A percentile compares a stretch with the other conserved stretches of the same genome.
Conservation (phyloP, 768 basidiomycete species). For the Kwoniella sp. region DNA sequence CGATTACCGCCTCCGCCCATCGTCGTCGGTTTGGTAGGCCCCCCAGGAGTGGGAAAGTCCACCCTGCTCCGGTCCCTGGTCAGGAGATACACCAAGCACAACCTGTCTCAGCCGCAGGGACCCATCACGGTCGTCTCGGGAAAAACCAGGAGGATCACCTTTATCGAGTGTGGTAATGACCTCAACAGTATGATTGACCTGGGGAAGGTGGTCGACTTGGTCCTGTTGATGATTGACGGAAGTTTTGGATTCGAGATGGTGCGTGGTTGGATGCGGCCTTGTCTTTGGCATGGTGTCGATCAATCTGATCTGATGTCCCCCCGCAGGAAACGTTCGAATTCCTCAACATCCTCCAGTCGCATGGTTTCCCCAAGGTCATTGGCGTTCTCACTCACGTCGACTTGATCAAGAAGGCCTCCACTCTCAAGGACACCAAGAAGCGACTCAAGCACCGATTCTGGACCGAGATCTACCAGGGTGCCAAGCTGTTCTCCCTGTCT, state of each 20-base stretch:
- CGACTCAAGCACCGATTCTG: conserved; percentile 95
- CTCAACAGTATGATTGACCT: conserved; percentile 98
- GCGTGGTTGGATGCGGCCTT: conserved; percentile 35
- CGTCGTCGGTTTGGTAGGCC: conserved; percentile 89
- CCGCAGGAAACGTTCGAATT: conserved; percentile 96
- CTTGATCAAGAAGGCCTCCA: conserved; percentile 85
- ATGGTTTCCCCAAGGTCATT: conserved; percentile 98
- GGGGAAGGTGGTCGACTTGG: conserved; percentile 91
- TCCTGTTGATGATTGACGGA: conserved; percentile 94
- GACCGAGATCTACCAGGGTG: conserved; percentile 98
- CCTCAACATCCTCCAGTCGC: conserved; percentile 90
- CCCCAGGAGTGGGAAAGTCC: conserved; percentile 90
- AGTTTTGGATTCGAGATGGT: conserved; percentile 99
- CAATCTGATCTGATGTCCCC: background rate
- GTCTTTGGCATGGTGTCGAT: background rate
- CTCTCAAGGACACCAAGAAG: conserved; percentile 85
- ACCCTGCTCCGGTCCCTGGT: conserved; percentile 88
- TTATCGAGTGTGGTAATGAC: conserved; percentile 96
- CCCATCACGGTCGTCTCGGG: conserved; percentile 93
- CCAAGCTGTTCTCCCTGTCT: conserved; percentile 95
- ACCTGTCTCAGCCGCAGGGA: conserved; percentile 78
- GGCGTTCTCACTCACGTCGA: conserved; percentile 94
- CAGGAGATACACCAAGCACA: conserved; percentile 88
- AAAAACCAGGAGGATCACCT: conserved; percentile 87
- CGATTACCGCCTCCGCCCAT: conserved; percentile 87